Percentiles rank a stretch among this genome's conserved stretches.
phyloP scores from a whole-genome alignment of 2,329 filamentous ascomycete genomes.

The Cladosporium sp. region DNA sequence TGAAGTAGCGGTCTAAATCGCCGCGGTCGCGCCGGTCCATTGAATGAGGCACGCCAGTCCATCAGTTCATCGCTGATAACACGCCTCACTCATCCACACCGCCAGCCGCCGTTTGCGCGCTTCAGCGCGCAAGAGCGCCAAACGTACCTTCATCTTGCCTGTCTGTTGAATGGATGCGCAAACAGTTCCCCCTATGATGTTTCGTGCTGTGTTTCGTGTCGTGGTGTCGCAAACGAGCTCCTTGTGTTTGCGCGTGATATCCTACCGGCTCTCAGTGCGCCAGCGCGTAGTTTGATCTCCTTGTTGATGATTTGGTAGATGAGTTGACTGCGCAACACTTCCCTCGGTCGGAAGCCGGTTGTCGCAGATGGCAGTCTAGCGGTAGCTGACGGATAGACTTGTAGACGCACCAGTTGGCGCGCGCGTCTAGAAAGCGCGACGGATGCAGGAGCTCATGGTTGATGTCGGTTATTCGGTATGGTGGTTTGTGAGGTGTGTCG shows the following conservation, averaged over 20 bases:
- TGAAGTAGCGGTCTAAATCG: background rate
- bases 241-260: constrained; percentile 9
- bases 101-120: background rate
- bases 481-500: constrained; percentile 1
- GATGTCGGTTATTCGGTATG: background rate
- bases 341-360: constrained; percentile 33
- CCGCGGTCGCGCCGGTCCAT: background rate
- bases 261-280: background rate
- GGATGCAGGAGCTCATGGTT: constrained; percentile 10
- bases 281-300: background rate
- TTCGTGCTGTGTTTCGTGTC: background rate
- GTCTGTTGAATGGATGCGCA: constrained; percentile 11
- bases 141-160: constrained; percentile 29
- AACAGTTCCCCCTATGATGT: background rate
- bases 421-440: constrained; percentile 31
- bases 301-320: background rate
- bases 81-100: constrained; percentile 12
- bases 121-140: background rate
- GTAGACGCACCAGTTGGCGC: constrained; percentile 11
- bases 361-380: constrained; percentile 20
- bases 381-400: constrained; percentile 11
- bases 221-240: background rate
- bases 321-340: constrained; percentile 20
- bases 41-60: background rate
- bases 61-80: background rate